Conservation (phyloP, 805 yeast species). For the Saccharomycopsis olivae region DNA sequence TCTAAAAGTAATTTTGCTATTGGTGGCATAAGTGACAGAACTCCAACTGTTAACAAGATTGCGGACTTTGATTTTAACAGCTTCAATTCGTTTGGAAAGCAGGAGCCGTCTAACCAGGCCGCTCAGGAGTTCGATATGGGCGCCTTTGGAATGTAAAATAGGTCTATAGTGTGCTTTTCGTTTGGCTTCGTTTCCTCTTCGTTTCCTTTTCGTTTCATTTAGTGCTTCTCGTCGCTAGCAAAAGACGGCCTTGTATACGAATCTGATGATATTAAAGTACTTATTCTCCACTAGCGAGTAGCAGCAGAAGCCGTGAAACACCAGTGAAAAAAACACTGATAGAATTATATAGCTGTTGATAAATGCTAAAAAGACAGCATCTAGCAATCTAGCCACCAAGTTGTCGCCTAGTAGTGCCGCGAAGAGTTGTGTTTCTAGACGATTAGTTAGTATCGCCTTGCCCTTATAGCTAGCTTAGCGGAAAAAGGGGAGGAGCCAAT, state of each 20-base stretch:
- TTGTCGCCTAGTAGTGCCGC: too few relatives aligned
- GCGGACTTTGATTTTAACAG: neutral
- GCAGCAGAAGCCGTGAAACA: neutral
- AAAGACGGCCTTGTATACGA: neutral
- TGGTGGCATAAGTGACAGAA: neutral
- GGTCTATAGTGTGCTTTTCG: too few relatives aligned
- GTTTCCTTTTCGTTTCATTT: too few relatives aligned
- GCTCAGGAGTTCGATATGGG: slow-evolving; percentile 3
- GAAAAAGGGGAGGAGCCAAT: too few relatives aligned
- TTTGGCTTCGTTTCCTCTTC: too few relatives aligned
- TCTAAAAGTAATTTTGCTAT: neutral
- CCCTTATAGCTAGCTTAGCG: neutral
- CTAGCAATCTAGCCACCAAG: neutral
- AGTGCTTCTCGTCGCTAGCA: neutral
- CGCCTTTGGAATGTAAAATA: slow-evolving; percentile 3
- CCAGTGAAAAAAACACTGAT: neutral
- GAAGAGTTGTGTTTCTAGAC: neutral
- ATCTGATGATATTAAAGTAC: too few relatives aligned
- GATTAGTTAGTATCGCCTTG: neutral
- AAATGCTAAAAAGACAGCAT: neutral
- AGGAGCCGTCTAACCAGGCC: neutral
- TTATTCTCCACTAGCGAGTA: too few relatives aligned
- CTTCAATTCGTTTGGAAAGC: neutral
- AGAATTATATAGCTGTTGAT: neutral
- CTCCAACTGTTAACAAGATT: neutral